These are phyloP conservation scores for Rhynchosporium secalis DNA, from an alignment of 2,329 filamentous ascomycete genomes.

Conservation along the genomic window DNA sequence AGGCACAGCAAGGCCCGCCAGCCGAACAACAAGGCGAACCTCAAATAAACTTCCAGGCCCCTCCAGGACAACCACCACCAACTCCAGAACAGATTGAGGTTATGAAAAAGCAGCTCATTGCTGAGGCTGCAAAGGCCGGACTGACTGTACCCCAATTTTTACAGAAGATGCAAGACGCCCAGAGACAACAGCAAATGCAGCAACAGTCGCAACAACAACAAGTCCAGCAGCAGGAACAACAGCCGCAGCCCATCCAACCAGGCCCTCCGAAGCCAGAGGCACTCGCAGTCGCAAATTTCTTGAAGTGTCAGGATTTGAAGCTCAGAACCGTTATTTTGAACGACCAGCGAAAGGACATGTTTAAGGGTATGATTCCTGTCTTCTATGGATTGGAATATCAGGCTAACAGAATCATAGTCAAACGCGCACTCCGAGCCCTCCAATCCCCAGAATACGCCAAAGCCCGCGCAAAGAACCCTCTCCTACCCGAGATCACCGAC, in stretches of 20 bases:
- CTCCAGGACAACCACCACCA: conserved; percentile 49
- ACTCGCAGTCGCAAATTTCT: conserved; percentile 84
- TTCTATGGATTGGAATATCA: background rate
- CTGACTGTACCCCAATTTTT: conserved; percentile 85
- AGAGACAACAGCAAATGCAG: conserved; percentile 49
- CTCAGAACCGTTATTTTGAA: conserved; percentile 88
- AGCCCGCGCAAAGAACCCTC: conserved; percentile 83
- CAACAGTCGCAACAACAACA: conserved; percentile 46
- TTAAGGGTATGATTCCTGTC: conserved; percentile 64
- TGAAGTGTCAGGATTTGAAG: conserved; percentile 83
- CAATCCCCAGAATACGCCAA: conserved; percentile 88
- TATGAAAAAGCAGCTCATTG: conserved; percentile 80
- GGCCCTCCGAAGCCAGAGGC: conserved; percentile 87
- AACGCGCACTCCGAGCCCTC: conserved; percentile 89
- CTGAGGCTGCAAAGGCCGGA: conserved; percentile 80
- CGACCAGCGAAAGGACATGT: conserved; percentile 97
- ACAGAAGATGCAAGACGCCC: conserved; percentile 62
- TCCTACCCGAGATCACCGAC: conserved; percentile 85
- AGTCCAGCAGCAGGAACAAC: conserved; percentile 43
- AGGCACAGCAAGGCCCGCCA: conserved; percentile 26
- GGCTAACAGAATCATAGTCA: conserved; percentile 59
- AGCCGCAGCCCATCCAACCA: conserved; percentile 68
- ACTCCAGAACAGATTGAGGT: conserved; percentile 80
- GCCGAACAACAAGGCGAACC: conserved; percentile 23
- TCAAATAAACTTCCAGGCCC: conserved; percentile 29